A percentile compares a stretch with the other conserved stretches of the same genome.
phyloP scores from a whole-genome alignment of 306 rosid species.

The Notholithocarpus densiflorus region DNA sequence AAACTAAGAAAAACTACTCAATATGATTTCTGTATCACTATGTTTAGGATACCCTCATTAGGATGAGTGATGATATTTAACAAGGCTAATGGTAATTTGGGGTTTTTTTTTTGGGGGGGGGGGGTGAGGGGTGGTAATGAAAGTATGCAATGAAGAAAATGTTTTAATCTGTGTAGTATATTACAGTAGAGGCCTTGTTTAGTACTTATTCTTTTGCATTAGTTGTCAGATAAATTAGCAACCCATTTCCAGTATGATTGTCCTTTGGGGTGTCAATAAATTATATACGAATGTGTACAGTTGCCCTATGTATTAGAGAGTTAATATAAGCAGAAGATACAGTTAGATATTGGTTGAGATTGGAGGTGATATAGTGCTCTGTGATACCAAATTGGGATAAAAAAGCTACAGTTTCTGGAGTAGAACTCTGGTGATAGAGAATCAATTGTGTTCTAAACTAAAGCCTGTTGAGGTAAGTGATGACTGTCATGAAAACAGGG shows the following conservation, averaged over 20 bases:
- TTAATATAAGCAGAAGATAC: background rate
- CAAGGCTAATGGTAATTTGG: no score
- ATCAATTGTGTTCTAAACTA: background rate
- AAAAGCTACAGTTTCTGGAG: background rate
- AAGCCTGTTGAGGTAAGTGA: background rate
- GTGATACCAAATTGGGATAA: background rate
- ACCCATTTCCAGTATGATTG: background rate
- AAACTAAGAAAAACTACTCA: background rate
- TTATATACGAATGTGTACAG: background rate
- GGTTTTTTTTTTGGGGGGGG: no score
- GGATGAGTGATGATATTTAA: background rate
- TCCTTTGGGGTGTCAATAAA: background rate
- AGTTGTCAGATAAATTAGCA: background rate
- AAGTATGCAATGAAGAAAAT: background rate
- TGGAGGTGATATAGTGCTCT: background rate
- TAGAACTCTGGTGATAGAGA: background rate
- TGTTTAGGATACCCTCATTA: background rate
- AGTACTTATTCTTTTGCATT: background rate
- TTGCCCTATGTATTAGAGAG: background rate
- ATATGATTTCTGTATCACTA: background rate
- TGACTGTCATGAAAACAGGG: background rate
- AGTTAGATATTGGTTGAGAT: background rate
- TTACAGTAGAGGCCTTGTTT: background rate
- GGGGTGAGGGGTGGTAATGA: background rate
- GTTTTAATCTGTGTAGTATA: background rate